Evolutionary conservation across 176 grass and related monocot genomes (phyloP).

Genomic region (sorghum (Sorghum bicolor)): Sorghum_bicolor_NCBIv3 NC_012873.2:53240501-53241000

Average conservation of each 20-base stretch:
- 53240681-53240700: constrained; percentile 99
- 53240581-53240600: too few species aligned
- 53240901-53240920: neutral
- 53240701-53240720: constrained; percentile 82
- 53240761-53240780: accelerated
- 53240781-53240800: neutral
- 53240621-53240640: constrained; percentile 41
- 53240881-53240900: neutral
- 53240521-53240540: too few species aligned
- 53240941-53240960: neutral
- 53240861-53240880: constrained; percentile 25
- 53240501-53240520: too few species aligned
- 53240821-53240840: neutral
- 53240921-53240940: neutral
- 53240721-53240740: too few species aligned
- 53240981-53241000: neutral
- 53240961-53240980: neutral
- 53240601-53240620: too few species aligned
- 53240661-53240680: constrained; percentile 99
- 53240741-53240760: too few species aligned
- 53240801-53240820: neutral
- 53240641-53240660: constrained; percentile 99
- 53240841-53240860: neutral
- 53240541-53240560: too few species aligned
- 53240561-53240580: too few species aligned